Evolutionary conservation across 2,329 filamentous ascomycete genomes (phyloP).

Genomic region (Monosporascus sp.): DNA sequence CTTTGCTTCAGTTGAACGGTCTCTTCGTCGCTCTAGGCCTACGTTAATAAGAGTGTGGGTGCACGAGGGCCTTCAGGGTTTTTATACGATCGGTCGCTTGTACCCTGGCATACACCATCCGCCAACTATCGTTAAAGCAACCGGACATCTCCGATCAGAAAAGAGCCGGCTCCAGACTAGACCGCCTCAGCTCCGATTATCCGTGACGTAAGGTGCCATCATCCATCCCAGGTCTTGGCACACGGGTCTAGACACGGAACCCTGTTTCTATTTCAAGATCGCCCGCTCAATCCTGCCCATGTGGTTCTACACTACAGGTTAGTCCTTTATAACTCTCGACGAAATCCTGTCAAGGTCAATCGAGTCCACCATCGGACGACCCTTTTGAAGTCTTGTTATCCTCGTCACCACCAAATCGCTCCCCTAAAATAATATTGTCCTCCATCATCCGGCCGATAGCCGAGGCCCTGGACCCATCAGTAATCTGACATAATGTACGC

Average conservation of each 20-base stretch:
- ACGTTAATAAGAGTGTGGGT: background rate
- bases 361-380: background rate
- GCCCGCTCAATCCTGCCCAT: slow-evolving; percentile 13
- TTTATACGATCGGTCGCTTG: background rate
- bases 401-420: background rate
- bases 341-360: background rate
- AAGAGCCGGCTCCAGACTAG: background rate
- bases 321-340: slow-evolving; percentile 6
- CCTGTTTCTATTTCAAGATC: slow-evolving; percentile 14
- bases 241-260: slow-evolving; percentile 4
- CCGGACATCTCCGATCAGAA: background rate
- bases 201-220: slow-evolving; percentile 15
- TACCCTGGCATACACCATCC: background rate
- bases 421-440: background rate
- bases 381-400: background rate
- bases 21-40: too few relatives aligned
- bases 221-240: slow-evolving; percentile 4
- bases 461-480: slow-evolving; percentile 1
- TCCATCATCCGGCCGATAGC: background rate
- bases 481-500: slow-evolving; percentile 25
- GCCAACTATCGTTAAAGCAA: background rate
- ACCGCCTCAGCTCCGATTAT: slow-evolving; percentile 4
- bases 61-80: background rate
- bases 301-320: slow-evolving; percentile 25
- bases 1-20: too few relatives aligned